Conservation (phyloP, 805 yeast genomes). For the Candida chauliodis region DNA sequence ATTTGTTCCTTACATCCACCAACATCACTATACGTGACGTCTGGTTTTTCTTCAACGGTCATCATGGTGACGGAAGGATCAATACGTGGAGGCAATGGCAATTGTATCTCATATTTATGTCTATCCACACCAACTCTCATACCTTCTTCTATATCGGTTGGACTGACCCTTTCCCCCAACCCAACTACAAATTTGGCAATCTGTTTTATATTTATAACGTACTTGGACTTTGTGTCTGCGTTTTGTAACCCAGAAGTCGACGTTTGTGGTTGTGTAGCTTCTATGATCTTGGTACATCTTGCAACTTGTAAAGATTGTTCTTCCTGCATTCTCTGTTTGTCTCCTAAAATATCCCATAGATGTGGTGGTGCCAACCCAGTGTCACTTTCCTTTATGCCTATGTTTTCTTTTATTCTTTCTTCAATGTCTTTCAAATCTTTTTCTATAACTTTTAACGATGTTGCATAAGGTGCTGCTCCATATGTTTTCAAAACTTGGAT, state of each 20-base stretch:
- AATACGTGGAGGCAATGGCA: conserved; percentile 95
- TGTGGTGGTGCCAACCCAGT: conserved; percentile 98
- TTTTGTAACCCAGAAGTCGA: conserved; percentile 34
- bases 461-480: conserved; percentile 95
- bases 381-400: conserved; percentile 92
- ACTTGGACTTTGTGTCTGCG: conserved; percentile 83
- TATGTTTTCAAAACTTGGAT: conserved; percentile 95
- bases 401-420: conserved; percentile 85
- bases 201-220: conserved; percentile 95
- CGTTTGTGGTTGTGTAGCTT: conserved; percentile 43
- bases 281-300: conserved; percentile 94
- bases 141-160: conserved; percentile 98
- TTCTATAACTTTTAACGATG: conserved; percentile 75
- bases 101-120: conserved; percentile 92
- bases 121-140: conserved; percentile 99
- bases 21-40: conserved; percentile 95
- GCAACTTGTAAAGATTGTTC: conserved; percentile 98
- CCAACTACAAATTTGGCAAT: conserved; percentile 98
- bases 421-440: conserved; percentile 84
- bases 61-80: conserved; percentile 99
- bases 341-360: conserved; percentile 97
- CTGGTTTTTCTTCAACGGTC: conserved; percentile 99
- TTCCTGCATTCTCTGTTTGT: conserved; percentile 84
- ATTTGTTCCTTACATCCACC: conserved; percentile 99
- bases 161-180: conserved; percentile 93